phyloP scores from a whole-genome alignment of 129 eudicot genomes.

The Artemisia argyi region DNA sequence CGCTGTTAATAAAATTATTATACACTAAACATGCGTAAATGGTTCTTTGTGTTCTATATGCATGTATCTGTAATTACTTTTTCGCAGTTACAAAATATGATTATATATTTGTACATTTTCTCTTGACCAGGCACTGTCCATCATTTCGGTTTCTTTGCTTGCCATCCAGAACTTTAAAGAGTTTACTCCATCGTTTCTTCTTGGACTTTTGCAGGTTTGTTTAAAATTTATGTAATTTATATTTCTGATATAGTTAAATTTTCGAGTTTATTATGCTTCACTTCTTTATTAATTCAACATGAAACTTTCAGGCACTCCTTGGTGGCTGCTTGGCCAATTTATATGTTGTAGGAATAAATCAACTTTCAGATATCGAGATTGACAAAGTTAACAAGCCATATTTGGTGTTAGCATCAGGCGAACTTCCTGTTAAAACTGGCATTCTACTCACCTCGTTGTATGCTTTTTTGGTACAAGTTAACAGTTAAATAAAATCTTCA shows the following conservation, averaged over 20 bases:
- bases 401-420: conserved; percentile 37
- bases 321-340: conserved; percentile 38
- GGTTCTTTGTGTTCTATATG: no score
- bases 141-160: conserved; percentile 37
- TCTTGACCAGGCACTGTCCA: conserved; percentile 27
- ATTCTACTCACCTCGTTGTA: conserved; percentile 34
- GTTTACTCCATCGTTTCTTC: conserved; percentile 28
- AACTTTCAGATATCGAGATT: conserved; percentile 33
- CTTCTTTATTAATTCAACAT: not conserved
- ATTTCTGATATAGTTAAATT: not conserved
- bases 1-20: no score
- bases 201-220: conserved; percentile 39
- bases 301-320: conserved; percentile 26
- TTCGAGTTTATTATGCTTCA: not conserved
- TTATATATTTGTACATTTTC: not conserved
- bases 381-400: conserved; percentile 45
- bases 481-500: not conserved
- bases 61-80: not conserved
- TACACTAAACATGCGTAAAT: no score
- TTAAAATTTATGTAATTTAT: not conserved
- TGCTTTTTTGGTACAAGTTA: conserved; percentile 27
- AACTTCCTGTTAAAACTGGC: conserved; percentile 30
- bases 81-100: not conserved
- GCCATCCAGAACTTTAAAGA: conserved; percentile 28
- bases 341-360: conserved; percentile 37